Base-by-base conservation (phyloP, 2,329 filamentous ascomycete species). In the Chalara sp. region DNA sequence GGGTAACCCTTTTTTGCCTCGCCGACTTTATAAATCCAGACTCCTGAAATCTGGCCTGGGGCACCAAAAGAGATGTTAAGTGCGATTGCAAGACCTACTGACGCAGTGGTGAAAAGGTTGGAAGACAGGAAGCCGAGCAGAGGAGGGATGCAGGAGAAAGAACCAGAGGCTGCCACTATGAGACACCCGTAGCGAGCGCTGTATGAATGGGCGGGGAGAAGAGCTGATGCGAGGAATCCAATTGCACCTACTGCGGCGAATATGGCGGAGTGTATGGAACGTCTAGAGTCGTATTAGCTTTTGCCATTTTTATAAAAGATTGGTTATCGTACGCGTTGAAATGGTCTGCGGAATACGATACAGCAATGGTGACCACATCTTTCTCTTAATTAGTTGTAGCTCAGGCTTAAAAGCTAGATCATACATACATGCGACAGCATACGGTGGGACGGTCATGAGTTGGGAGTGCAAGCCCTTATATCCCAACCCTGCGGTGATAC, bases 1-100 rank as follows among this genome's bases (percentile, higher is more conserved):
- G 83, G 83, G 63, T 86, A 88, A 0, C 85, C 84, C 7, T 58
- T 67, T 28, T 68, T 64, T 13, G 74, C 76, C 65, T 89, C 82
- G 8, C 77, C 68, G 1, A 78, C 72, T 61, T 84, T 84, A 67
- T 87, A 88, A 54, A 87, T 87, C 83, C 83, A 89, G 1, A 87
- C 82, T 0, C 84, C 85, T 0, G 81, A 77, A 40, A 89, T 88
- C 65, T 88, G 84, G 0, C 85, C 84, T 0, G 84, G 74, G 0
- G 83, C 84, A 0, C 83, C 84, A 46, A 86, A 74, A 2, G 79
- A 81, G 12, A 88, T 78, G 55, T 88, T 87, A 54, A 89, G 67
- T 0, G 84, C 85, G 50, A 88, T 84, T 2, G 84, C 84, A 8
- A 89, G 72, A 0, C 84, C 84, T 0, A 80, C 79, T 0, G 83